These are phyloP conservation scores for Pyricularia sp. DNA, from an alignment of 2,329 filamentous ascomycete species.

Conservation along the genomic window DNA sequence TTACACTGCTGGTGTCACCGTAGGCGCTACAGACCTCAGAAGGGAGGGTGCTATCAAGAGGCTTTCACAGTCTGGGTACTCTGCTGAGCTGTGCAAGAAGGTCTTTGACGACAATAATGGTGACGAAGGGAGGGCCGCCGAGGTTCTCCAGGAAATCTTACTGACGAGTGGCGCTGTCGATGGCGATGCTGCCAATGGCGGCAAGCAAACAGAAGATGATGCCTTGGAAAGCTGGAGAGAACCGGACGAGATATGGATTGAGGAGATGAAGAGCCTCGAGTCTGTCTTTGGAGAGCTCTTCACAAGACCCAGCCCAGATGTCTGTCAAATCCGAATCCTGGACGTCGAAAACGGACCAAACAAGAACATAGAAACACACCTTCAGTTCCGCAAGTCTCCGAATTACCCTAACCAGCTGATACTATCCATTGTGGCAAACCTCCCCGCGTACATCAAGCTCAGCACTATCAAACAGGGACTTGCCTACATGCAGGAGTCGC, in stretches of 20 bases:
- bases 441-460: constrained; percentile 89
- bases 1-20: constrained; percentile 81
- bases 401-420: constrained; percentile 66
- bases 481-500: constrained; percentile 56
- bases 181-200: constrained; percentile 1
- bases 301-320: constrained; percentile 45
- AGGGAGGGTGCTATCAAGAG: constrained; percentile 76
- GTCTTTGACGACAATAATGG: constrained; percentile 60
- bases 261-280: constrained; percentile 75
- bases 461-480: constrained; percentile 76
- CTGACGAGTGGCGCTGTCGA: constrained; percentile 34
- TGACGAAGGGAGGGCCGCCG: constrained; percentile 70
- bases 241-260: constrained; percentile 64
- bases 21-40: constrained; percentile 73
- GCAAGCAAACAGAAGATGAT: constrained; percentile 7
- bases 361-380: constrained; percentile 39
- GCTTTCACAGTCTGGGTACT: constrained; percentile 75
- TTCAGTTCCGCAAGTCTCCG: constrained; percentile 63
- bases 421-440: constrained; percentile 53
- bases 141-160: constrained; percentile 65
- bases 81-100: constrained; percentile 71
- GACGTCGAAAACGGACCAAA: constrained; percentile 40
- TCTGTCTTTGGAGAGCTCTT: constrained; percentile 78
- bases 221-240: constrained; percentile 28
- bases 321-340: constrained; percentile 63